Evolutionary conservation across 176 grass and related monocot species (phyloP), one percentile per base, ranked within the genome.

Genomic region (Avena insularis): DNA sequence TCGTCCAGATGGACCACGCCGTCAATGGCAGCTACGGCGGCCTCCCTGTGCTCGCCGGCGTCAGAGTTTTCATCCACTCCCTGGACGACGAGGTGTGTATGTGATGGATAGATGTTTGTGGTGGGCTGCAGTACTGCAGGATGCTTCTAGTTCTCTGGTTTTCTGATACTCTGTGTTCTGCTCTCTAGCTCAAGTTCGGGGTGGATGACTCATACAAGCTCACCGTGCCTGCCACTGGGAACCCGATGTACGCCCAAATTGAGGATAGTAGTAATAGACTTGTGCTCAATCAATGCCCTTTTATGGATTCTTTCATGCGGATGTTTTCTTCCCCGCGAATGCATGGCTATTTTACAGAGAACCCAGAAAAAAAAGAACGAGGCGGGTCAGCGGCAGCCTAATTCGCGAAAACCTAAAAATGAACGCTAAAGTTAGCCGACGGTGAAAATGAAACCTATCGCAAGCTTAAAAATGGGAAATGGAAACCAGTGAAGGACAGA

Each of bases 161-260:
- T 35, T 70, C 47, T 49, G 31, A 65, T 87, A 31, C 46, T 51
- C n/a, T 58, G 67, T 27, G 40, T 85, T 40, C 76, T 27, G 13
- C 5, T 31, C 8, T 35, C 87, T 90, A 98, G 96, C 90, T 98
- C 79, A 90, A 94, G 31, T 98, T 88, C 75, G 90, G 90, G 70
- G 70, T 84, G 55, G 92, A 96, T 83, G 96, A 98, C 82, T 94
- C 93, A 31, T 98, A 98, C 86, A 88, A 68, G 45, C 69, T 98
- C 48, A 80, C 78, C 2, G 90, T 98, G 51, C 92, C 96, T 57
- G 85, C 85, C 46, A 60, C 38, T 8, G 89, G 93, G 57, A 91
- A 40, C n/a, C 85, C 83, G 16, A 9, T 93, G 1, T 91, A 94
- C 38, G 96, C 90, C 12, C 79, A 89, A 86, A 94, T 98, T 67